Evolutionary conservation across 352 stramenopile genomes (phyloP), one percentile per base, ranked within the genome.

Genomic region (Phytophthora pistaciae): DNA sequence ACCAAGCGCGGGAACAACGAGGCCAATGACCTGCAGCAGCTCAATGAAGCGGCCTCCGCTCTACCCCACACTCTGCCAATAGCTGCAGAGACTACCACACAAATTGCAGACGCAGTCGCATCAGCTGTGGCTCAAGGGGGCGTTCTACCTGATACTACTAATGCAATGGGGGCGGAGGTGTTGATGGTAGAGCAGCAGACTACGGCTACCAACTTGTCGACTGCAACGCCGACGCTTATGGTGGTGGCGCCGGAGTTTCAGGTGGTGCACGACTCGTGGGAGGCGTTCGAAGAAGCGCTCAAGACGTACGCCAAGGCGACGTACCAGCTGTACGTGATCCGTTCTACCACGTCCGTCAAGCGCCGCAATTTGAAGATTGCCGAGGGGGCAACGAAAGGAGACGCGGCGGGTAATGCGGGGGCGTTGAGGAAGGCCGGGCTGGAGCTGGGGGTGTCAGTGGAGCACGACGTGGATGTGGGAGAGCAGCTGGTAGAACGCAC

Each of bases 281-380:
- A 79, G 27, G 75, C 57, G 23, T 94, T 94, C 60, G 87, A 94
- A 36, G 67, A 82, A 60, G 75, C 76, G 1, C 71, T 94, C 5
- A 91, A 88, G 62, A 56, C 53, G 3, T 93, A 94, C 60, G 63
- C 80, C n/a, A 77, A 88, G 52, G 56, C 60, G 25, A 91, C 85
- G 53, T 93, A 79, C 74, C 87, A 94, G 56, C 64, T 92, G 18
- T 94, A 94, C 64, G 87, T 92, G 49, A 85, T 93, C 33, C 87
- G 87, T 60, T 91, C 87, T 20, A 94, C 87, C 25, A 94, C 87
- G 58, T 94, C 87, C 0, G 87, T 93, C 5, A 83, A 80, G 64
- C 80, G 84, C 8, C 85, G 87, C 16, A 94, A 93, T 60, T 66
- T 87, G 13, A 89, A 89, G 42, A 94, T 94, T 58, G 60, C 70